These are phyloP conservation scores for Teratosphaeria gauchensis DNA, from an alignment of 2,329 filamentous ascomycete species.

Conservation along the genomic window DNA sequence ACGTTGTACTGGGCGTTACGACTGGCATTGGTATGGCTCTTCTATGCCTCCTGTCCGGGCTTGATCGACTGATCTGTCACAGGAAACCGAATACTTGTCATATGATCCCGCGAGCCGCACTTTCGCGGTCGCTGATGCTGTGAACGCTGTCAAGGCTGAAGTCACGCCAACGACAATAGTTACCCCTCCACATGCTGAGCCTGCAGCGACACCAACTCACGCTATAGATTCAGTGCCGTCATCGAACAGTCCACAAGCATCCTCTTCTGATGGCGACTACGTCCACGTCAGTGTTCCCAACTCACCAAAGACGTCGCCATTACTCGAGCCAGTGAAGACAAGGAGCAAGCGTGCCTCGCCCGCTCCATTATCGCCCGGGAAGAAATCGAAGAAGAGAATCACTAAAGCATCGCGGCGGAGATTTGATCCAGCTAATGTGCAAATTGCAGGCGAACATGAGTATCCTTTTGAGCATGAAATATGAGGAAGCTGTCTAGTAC, in stretches of 20 bases:
- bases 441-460: not conserved
- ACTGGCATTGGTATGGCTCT: conserved; percentile 3
- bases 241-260: not conserved
- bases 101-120: not conserved
- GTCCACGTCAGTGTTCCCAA: conserved; percentile 1
- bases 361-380: not conserved
- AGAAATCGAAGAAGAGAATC: not conserved
- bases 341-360: not conserved
- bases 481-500: too few species aligned
- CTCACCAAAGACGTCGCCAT: not conserved
- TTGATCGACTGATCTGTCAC: not conserved
- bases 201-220: not conserved
- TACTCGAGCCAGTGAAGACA: not conserved
- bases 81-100: not conserved
- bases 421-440: not conserved
- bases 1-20: conserved; percentile 4
- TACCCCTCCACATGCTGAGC: not conserved
- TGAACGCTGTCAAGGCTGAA: not conserved
- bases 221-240: not conserved
- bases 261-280: conserved; percentile 1
- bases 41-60: not conserved
- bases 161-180: not conserved
- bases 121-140: not conserved
- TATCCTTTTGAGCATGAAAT: not conserved
- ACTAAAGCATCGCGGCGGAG: not conserved